Evolutionary conservation across 177 flowering plant species (phyloP).

Genomic region (Telopea speciosissima): DNA sequence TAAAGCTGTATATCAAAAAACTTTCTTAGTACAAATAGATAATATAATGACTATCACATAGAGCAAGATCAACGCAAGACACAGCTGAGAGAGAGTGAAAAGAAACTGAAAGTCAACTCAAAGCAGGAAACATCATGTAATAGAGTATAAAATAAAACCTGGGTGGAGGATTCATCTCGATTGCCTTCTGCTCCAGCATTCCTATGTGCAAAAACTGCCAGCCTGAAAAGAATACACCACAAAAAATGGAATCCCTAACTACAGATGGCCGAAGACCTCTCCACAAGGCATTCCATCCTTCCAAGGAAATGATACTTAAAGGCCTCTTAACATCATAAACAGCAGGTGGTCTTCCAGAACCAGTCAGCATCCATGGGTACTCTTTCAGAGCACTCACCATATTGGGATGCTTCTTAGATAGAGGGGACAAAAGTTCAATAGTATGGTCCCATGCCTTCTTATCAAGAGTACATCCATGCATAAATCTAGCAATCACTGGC

Average conservation of each 20-base stretch:
- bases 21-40: neutral
- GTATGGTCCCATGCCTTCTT: conserved; percentile 51
- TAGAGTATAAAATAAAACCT: conserved; percentile 33
- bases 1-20: neutral
- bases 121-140: neutral
- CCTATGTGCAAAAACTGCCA: conserved; percentile 79
- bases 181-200: conserved; percentile 85
- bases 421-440: conserved; percentile 54
- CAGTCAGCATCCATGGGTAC: conserved; percentile 96
- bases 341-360: conserved; percentile 79
- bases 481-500: conserved; percentile 39
- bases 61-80: neutral
- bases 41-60: neutral
- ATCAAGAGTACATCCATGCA: conserved; percentile 53
- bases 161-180: conserved; percentile 68
- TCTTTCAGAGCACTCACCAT: conserved; percentile 54
- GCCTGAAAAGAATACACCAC: conserved; percentile 71
- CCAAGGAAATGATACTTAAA: conserved; percentile 53
- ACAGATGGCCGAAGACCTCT: conserved; percentile 73
- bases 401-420: conserved; percentile 49
- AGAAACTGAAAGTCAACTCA: neutral
- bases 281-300: conserved; percentile 82
- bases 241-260: conserved; percentile 70
- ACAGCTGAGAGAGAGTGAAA: neutral
- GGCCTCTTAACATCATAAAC: conserved; percentile 52